Percentiles rank a stretch among this genome's conserved stretches.
Evolutionary conservation across 768 basidiomycete genomes (phyloP).

Genomic region (Arthromyces matolae): DNA sequence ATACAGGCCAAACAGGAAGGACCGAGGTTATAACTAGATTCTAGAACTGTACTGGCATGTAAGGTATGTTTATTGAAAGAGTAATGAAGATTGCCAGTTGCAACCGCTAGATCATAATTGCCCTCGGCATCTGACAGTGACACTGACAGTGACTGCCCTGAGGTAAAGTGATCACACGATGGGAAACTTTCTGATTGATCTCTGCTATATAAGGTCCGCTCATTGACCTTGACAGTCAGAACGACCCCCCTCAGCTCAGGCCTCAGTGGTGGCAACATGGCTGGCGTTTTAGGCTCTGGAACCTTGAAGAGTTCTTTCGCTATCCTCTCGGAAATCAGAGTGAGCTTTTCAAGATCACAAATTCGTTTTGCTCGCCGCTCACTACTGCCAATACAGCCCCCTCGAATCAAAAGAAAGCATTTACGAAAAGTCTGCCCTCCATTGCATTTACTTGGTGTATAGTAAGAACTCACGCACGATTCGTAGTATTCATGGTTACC

Average conservation of each 20-base stretch:
- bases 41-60: no score
- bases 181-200: no score
- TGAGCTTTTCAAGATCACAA: slow-evolving; percentile 4
- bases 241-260: background rate
- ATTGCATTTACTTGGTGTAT: background rate
- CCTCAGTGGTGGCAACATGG: slow-evolving; percentile 10
- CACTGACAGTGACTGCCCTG: no score
- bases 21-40: no score
- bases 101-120: no score
- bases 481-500: slow-evolving; percentile 84
- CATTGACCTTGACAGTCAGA: background rate
- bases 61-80: no score
- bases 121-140: no score
- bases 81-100: no score
- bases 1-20: no score
- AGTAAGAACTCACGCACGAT: background rate
- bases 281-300: slow-evolving; percentile 12
- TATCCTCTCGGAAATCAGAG: slow-evolving; percentile 26
- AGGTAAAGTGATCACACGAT: no score
- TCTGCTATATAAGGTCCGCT: no score
- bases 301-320: slow-evolving; percentile 29
- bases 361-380: slow-evolving; percentile 1
- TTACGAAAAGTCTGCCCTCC: slow-evolving; percentile 41
- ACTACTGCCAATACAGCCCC: slow-evolving; percentile 23
- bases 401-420: slow-evolving; percentile 47